Percentiles rank a stretch among this genome's conserved stretches.
Conservation (phyloP, 1,139 yeast genomes). For the Saccharomycopsis crataegensis region DNA sequence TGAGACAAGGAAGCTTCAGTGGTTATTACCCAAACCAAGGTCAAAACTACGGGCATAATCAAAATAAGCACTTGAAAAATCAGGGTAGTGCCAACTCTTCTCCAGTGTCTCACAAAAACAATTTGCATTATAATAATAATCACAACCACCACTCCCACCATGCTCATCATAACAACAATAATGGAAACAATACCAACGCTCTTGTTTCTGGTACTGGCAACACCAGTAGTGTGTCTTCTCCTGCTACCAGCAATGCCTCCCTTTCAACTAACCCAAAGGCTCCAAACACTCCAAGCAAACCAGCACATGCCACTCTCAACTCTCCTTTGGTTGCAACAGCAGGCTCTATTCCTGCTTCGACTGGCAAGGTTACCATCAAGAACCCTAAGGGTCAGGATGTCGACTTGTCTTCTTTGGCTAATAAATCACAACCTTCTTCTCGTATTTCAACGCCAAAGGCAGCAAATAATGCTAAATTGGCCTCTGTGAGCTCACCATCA, state of each 20-base stretch:
- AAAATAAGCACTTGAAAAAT: neutral
- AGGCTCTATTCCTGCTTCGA: neutral
- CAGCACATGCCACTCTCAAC: neutral
- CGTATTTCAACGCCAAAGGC: neutral
- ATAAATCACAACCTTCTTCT: neutral
- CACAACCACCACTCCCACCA: neutral
- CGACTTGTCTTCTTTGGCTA: constrained; percentile 11
- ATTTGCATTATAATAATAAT: neutral
- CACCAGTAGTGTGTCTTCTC: neutral
- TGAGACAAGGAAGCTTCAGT: neutral
- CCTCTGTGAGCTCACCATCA: constrained; percentile 2
- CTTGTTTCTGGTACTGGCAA: neutral
- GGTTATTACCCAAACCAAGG: neutral
- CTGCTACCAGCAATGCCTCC: neutral
- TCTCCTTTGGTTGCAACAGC: neutral
- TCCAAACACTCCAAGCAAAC: neutral
- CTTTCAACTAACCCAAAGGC: neutral
- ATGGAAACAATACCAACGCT: neutral
- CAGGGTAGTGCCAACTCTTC: neutral
- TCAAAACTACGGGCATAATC: neutral
- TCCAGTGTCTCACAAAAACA: constrained; percentile 1
- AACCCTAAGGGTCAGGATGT: constrained; percentile 15
- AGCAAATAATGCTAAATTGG: constrained; percentile 1
- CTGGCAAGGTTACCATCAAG: constrained; percentile 11
- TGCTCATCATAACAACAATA: neutral